phyloP scores from a whole-genome alignment of 1,139 yeast genomes.

The Zygosaccharomyces pseudobailii region DNA sequence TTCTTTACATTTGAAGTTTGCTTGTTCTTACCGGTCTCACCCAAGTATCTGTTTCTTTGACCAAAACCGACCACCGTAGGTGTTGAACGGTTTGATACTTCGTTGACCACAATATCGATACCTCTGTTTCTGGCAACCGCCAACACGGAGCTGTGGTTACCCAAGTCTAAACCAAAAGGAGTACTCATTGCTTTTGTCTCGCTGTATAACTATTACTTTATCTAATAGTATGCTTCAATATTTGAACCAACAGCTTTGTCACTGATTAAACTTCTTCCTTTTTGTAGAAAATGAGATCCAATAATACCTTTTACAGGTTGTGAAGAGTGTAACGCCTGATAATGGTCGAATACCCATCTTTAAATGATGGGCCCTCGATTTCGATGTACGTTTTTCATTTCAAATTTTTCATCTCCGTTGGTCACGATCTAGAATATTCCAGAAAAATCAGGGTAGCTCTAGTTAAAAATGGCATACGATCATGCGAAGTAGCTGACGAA shows the following conservation, averaged over 20 bases:
- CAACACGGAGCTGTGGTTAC: constrained; percentile 87
- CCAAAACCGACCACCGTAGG: constrained; percentile 96
- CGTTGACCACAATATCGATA: constrained; percentile 95
- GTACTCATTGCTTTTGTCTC: constrained; percentile 52
- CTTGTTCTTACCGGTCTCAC: constrained; percentile 93
- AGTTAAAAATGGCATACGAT: not conserved
- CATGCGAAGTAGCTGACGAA: not conserved
- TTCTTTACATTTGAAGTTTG: constrained; percentile 94
- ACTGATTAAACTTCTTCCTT: not conserved
- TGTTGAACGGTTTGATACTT: constrained; percentile 95
- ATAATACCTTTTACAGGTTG: not conserved
- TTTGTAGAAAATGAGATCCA: not conserved
- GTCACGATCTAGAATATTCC: not conserved
- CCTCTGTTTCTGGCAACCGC: constrained; percentile 99
- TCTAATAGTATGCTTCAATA: not conserved
- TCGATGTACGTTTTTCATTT: not conserved
- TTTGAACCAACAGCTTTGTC: not conserved
- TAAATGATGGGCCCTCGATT: not conserved
- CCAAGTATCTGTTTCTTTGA: constrained; percentile 78
- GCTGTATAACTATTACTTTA: not conserved
- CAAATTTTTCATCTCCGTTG: constrained; percentile 4
- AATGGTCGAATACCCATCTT: not conserved
- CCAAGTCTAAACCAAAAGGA: constrained; percentile 98
- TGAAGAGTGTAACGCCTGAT: not conserved
- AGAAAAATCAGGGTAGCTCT: not conserved